A percentile compares a stretch with the other conserved stretches of the same genome.
phyloP scores from a whole-genome alignment of 2,329 filamentous ascomycete species.

The Epichloe gansuensis region DNA sequence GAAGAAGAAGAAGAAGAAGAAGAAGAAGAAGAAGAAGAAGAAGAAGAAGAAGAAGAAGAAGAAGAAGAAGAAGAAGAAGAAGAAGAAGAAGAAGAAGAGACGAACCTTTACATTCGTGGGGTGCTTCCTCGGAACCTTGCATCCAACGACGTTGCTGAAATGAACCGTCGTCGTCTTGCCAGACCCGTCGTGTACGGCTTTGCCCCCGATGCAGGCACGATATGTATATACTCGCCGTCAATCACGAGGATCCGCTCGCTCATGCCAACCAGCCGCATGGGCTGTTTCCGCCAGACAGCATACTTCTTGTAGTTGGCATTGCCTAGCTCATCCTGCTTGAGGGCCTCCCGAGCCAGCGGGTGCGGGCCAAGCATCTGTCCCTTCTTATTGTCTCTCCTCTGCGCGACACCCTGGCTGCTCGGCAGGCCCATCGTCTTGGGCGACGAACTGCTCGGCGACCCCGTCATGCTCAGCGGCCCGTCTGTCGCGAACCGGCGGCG shows the following conservation, averaged over 20 bases:
- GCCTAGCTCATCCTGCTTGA: constrained; percentile 46
- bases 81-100: constrained; percentile 2
- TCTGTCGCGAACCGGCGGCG: constrained; percentile 66
- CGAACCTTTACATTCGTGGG: constrained; percentile 67
- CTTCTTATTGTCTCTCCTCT: constrained; percentile 40
- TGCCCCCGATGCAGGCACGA: constrained; percentile 62
- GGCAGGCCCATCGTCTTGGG: constrained; percentile 50
- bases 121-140: constrained; percentile 69
- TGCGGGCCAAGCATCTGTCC: constrained; percentile 45
- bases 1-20: background rate
- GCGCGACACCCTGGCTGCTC: constrained; percentile 24
- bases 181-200: constrained; percentile 48
- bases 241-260: constrained; percentile 68
- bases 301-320: constrained; percentile 60
- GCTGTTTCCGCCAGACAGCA: constrained; percentile 69
- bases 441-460: constrained; percentile 57
- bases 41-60: background rate
- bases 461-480: constrained; percentile 53
- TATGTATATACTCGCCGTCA: constrained; percentile 78
- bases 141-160: constrained; percentile 70
- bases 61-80: background rate
- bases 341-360: constrained; percentile 52
- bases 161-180: constrained; percentile 72
- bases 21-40: background rate
- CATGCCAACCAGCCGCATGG: constrained; percentile 66